A percentile compares a stretch with the other conserved stretches of the same genome.
Conservation (phyloP, 108 stramenopile genomes). For the Pseudonitzschia delicatissima region DNA sequence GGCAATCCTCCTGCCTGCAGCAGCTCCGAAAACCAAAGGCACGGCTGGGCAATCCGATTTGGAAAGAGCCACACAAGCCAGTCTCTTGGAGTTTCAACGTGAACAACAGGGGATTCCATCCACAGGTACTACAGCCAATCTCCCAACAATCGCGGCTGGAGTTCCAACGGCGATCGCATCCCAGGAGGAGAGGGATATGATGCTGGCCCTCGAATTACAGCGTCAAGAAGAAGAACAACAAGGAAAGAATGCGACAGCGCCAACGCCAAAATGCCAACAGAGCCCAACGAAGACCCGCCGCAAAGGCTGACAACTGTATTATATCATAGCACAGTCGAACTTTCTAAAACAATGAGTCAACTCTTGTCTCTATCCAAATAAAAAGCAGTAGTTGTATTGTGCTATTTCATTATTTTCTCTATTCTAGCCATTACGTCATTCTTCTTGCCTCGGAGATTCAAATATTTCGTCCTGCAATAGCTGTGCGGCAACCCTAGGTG, state of each 20-base stretch:
- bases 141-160: not conserved
- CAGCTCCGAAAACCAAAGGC: not conserved
- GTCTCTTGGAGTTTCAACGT: not conserved
- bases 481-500: slow-evolving; percentile 60
- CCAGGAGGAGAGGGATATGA: not conserved
- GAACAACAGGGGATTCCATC: not conserved
- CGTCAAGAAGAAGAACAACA: slow-evolving; percentile 8
- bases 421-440: not conserved
- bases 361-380: no score
- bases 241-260: not conserved
- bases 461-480: slow-evolving; percentile 40
- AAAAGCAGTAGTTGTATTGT: not conserved
- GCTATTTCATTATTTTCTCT: not conserved
- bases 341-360: no score
- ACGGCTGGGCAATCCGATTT: not conserved
- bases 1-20: not conserved
- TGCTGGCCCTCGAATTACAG: slow-evolving; percentile 6
- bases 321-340: slow-evolving; percentile 3
- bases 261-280: not conserved
- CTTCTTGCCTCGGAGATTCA: not conserved
- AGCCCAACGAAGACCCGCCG: not conserved
- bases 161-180: not conserved
- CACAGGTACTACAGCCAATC: not conserved
- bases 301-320: not conserved
- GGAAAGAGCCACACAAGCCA: slow-evolving; percentile 1